Evolutionary conservation across 139 green algal species (phyloP).

Genomic region (Ettlia oleoabundans): DNA sequence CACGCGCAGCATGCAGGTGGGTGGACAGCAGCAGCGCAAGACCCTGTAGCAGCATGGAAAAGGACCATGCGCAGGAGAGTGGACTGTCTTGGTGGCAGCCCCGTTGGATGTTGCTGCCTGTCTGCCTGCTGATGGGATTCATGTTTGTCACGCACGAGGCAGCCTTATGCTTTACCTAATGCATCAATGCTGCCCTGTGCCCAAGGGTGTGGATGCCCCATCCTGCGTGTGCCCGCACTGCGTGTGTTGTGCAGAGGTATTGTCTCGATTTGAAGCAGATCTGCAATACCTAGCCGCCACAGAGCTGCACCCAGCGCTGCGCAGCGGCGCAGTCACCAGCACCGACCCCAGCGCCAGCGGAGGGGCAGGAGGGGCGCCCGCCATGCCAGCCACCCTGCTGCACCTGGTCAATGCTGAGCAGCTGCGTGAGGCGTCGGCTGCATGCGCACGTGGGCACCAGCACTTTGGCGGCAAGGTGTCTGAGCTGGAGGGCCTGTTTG

Average conservation of each 20-base stretch:
- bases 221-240: background rate
- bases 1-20: slow-evolving; percentile 26
- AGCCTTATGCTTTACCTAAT: too few species aligned
- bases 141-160: too few species aligned
- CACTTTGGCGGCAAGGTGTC: slow-evolving; percentile 78
- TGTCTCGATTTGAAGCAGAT: slow-evolving; percentile 79
- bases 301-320: slow-evolving; percentile 60
- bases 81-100: too few species aligned
- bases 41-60: too few species aligned
- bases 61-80: too few species aligned
- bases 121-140: too few species aligned
- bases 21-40: too few species aligned
- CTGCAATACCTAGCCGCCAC: slow-evolving; percentile 65
- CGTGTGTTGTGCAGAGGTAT: slow-evolving; percentile 46
- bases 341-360: slow-evolving; percentile 15
- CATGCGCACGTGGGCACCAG: slow-evolving; percentile 64
- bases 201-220: too few species aligned
- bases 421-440: slow-evolving; percentile 69
- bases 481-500: slow-evolving; percentile 77
- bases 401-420: slow-evolving; percentile 70
- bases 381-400: slow-evolving; percentile 43
- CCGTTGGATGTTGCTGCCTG: too few species aligned
- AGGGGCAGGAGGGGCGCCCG: background rate
- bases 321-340: slow-evolving; percentile 20
- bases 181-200: background rate